A percentile compares a stretch with the other conserved stretches of the same genome.
These are phyloP conservation scores for Malus sieversii DNA, from an alignment of 306 rosid genomes.

Conservation along the genomic window DNA sequence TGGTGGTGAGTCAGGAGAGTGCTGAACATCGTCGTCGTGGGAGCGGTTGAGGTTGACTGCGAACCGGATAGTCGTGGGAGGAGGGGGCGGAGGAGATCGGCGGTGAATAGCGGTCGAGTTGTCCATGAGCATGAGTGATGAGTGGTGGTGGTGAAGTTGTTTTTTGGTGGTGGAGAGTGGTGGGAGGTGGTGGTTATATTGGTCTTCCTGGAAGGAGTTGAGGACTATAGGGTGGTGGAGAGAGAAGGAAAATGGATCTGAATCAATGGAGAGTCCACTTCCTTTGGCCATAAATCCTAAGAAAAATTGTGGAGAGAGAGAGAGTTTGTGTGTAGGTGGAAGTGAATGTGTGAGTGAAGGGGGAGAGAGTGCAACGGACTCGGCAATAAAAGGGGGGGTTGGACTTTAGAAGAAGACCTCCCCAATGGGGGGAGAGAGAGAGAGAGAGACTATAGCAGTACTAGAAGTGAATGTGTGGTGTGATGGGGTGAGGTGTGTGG, in stretches of 20 bases:
- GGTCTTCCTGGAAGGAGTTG: constrained; percentile 56
- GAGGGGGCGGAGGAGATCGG: constrained; percentile 24
- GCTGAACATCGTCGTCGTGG: neutral
- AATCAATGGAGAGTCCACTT: constrained; percentile 79
- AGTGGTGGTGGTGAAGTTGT: neutral
- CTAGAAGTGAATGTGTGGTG: neutral
- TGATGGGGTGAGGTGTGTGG: neutral
- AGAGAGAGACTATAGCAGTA: too few species aligned
- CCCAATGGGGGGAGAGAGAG: too few species aligned
- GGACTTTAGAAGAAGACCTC: constrained; percentile 45
- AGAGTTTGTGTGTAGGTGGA: constrained; percentile 11
- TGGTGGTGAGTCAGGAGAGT: constrained; percentile 14
- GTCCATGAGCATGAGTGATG: neutral
- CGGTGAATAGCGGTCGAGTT: neutral
- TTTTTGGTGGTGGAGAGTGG: neutral
- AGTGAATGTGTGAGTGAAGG: constrained; percentile 28
- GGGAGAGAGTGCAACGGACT: constrained; percentile 45
- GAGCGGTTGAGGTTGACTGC: constrained; percentile 49
- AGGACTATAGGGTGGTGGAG: constrained; percentile 48
- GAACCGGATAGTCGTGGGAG: constrained; percentile 31
- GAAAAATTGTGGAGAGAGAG: constrained; percentile 16
- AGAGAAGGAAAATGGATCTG: constrained; percentile 59
- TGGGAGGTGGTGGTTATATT: neutral
- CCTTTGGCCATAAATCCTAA: constrained; percentile 49
- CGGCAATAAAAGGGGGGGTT: constrained; percentile 57